A percentile compares a stretch with the other conserved stretches of the same genome.
These are phyloP conservation scores for Mycosphaerella sp. DNA, from an alignment of 2,329 filamentous ascomycete genomes.

Conservation along the genomic window DNA sequence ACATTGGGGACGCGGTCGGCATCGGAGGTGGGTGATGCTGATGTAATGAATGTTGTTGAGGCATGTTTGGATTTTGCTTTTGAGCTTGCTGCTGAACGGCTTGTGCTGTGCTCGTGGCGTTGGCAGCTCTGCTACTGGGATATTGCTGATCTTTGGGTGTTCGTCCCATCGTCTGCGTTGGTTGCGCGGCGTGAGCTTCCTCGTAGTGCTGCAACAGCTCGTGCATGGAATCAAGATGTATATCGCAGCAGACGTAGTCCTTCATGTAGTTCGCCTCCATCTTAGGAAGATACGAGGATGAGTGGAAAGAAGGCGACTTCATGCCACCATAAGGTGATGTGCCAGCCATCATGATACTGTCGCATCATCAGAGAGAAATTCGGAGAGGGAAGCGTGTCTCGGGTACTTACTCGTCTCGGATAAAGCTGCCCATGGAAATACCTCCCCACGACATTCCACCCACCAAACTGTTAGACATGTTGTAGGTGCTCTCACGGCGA, in stretches of 20 bases:
- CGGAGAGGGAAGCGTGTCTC: background rate
- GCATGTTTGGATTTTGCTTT: conserved; percentile 21
- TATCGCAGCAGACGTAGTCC: conserved; percentile 92
- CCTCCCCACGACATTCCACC: conserved; percentile 96
- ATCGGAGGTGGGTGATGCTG: conserved; percentile 14
- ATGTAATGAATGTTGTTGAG: conserved; percentile 19
- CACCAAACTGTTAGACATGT: conserved; percentile 50
- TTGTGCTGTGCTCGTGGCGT: conserved; percentile 33
- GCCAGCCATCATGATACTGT: conserved; percentile 87
- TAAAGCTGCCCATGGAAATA: conserved; percentile 92
- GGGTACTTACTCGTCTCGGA: conserved; percentile 86
- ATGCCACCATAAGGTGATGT: conserved; percentile 77
- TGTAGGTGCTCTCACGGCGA: conserved; percentile 51
- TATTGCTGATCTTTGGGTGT: conserved; percentile 36
- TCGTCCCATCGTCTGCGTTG: conserved; percentile 37
- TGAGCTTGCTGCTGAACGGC: conserved; percentile 33
- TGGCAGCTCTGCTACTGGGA: conserved; percentile 31
- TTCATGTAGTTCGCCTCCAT: conserved; percentile 91
- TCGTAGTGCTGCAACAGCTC: conserved; percentile 96
- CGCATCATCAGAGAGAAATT: conserved; percentile 11
- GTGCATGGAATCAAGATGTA: conserved; percentile 83
- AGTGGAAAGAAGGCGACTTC: conserved; percentile 84
- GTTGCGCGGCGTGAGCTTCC: conserved; percentile 72
- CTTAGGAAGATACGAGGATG: conserved; percentile 27
- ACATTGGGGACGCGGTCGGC: conserved; percentile 28